phyloP scores from a whole-genome alignment of 305 asterid species.

The Fraxinus nigra region DNA sequence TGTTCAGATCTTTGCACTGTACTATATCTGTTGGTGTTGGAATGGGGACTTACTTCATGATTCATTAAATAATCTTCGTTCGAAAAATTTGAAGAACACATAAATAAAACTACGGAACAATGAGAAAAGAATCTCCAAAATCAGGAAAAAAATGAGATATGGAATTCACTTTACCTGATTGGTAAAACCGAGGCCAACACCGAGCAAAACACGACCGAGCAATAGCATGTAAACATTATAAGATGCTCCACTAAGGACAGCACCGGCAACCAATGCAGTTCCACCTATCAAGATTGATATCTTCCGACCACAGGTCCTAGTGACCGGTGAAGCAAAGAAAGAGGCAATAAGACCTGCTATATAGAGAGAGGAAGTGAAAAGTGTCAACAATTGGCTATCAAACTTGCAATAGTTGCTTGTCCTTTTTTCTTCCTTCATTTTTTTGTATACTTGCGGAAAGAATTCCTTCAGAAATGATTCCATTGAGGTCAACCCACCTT shows the following conservation, averaged over 20 bases:
- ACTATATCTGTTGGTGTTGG: background rate
- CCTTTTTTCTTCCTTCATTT: background rate
- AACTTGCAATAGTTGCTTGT: background rate
- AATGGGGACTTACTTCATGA: background rate
- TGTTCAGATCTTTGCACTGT: background rate
- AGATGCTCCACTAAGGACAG: background rate
- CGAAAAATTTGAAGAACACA: background rate
- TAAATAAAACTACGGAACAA: background rate
- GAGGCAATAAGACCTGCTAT: background rate
- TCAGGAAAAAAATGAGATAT: background rate
- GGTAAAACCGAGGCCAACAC: conserved; percentile 42
- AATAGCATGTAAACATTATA: background rate
- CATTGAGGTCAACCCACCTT: background rate
- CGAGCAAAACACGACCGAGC: background rate
- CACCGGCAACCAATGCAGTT: background rate
- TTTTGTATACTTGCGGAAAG: background rate
- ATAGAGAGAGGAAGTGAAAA: background rate
- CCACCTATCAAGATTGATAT: background rate
- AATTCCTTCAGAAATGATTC: background rate
- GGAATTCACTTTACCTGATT: conserved; percentile 29
- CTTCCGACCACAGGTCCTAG: background rate
- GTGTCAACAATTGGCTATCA: background rate
- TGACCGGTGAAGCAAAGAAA: background rate
- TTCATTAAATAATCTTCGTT: background rate
- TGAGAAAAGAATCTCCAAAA: background rate